A percentile compares a stretch with the other conserved stretches of the same genome.
phyloP scores from a whole-genome alignment of 352 stramenopile genomes.

The Phytopythium aichiense region DNA sequence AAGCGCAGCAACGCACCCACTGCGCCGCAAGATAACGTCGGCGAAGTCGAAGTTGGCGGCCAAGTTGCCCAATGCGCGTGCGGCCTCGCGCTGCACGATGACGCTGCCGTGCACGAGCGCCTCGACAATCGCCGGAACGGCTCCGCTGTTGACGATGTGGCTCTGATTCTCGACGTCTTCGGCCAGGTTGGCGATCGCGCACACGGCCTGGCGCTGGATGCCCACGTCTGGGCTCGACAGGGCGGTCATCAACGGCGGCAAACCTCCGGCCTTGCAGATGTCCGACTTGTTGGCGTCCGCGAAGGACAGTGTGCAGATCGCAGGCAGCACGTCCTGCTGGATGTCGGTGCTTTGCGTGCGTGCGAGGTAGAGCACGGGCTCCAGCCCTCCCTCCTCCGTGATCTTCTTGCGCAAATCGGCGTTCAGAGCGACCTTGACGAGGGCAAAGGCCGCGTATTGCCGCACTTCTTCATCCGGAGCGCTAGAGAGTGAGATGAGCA shows the following conservation, averaged over 20 bases:
- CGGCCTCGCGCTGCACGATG: constrained; percentile 90
- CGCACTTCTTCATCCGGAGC: constrained; percentile 92
- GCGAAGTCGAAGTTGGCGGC: constrained; percentile 95
- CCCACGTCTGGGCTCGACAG: constrained; percentile 67
- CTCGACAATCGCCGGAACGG: constrained; percentile 84
- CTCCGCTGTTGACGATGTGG: constrained; percentile 84
- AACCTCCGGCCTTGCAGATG: constrained; percentile 92
- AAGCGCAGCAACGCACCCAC: constrained; percentile 81
- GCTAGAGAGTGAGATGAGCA: constrained; percentile 95
- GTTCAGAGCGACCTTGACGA: constrained; percentile 95
- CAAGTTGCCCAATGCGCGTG: constrained; percentile 92
- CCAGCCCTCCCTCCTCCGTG: constrained; percentile 93
- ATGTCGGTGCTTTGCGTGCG: constrained; percentile 91
- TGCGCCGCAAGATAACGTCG: constrained; percentile 83
- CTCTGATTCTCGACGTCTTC: constrained; percentile 94
- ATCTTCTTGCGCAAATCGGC: constrained; percentile 92
- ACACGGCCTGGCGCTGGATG: constrained; percentile 92
- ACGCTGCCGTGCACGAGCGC: constrained; percentile 71
- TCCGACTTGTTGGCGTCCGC: constrained; percentile 92
- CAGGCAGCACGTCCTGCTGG: constrained; percentile 89
- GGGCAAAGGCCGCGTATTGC: constrained; percentile 94
- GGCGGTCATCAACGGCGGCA: constrained; percentile 85
- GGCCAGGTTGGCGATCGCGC: constrained; percentile 93
- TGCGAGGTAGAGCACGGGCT: constrained; percentile 95
- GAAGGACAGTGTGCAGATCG: constrained; percentile 91